A percentile compares a stretch with the other conserved stretches of the same genome.
phyloP scores from a whole-genome alignment of 768 basidiomycete species.

The Tubosaeta sp. region DNA sequence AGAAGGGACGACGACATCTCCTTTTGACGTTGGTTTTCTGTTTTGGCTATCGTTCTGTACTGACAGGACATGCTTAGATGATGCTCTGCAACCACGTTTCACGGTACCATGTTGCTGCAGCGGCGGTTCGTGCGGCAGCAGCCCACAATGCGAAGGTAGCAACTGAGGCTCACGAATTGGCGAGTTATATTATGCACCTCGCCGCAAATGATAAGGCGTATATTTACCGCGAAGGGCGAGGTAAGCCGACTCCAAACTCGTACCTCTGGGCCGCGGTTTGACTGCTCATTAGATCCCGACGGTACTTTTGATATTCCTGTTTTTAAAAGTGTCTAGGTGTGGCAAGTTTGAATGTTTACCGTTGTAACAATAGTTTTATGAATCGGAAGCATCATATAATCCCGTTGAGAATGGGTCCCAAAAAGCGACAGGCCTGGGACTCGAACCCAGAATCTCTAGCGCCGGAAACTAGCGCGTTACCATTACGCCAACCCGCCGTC shows the following conservation, averaged over 20 bases:
- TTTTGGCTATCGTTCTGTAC: not conserved
- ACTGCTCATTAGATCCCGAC: conserved; percentile 26
- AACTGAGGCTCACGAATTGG: conserved; percentile 52
- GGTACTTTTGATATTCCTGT: conserved; percentile 44
- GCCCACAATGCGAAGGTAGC: conserved; percentile 49
- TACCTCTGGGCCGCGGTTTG: not conserved
- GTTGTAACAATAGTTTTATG: conserved; percentile 7
- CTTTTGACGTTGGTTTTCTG: conserved; percentile 56
- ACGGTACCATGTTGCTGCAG: conserved; percentile 60
- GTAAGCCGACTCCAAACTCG: conserved; percentile 26
- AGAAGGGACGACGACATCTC: conserved; percentile 78
- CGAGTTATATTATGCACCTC: conserved; percentile 56
- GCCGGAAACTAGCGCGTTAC: conserved; percentile 64
- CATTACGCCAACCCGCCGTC: conserved; percentile 58
- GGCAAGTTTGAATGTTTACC: not conserved
- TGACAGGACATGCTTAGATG: conserved; percentile 44
- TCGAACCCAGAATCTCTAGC: conserved; percentile 64
- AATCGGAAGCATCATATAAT: not conserved
- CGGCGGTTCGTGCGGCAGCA: conserved; percentile 56
- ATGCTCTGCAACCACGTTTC: conserved; percentile 69
- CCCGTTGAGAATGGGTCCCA: not conserved
- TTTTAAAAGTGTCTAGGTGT: conserved; percentile 25
- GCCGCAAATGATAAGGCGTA: conserved; percentile 59
- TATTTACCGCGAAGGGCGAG: conserved; percentile 55
- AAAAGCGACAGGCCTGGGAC: conserved; percentile 55